Evolutionary conservation across 768 basidiomycete species (phyloP), one percentile per base, ranked within the genome.

Genomic region (Zangia roseola): DNA sequence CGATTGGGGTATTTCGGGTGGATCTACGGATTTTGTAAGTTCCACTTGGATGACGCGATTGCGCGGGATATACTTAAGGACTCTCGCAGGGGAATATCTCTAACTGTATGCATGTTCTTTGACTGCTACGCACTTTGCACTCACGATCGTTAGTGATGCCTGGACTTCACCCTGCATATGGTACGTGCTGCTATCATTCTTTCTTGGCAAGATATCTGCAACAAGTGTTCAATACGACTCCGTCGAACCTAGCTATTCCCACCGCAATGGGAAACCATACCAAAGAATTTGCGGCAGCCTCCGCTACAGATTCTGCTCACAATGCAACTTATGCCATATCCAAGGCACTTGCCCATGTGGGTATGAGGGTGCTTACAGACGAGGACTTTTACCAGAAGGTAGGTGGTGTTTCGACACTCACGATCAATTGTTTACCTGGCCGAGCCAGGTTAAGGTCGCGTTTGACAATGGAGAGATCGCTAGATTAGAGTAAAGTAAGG

Each of bases 251-350:
- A 90, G 89, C 86, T 10, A 92, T 92, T 36, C 91, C 90, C 4
- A 89, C 86, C 0, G 72, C 80, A 54, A 89, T 88, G 12, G 88
- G 88, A 8, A 91, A 91, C 59, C 91, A 92, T 56, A 91, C 91
- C 0, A 69, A 68, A 2, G 82, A 71, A 12, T 92, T 92, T 61
- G 69, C 79, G 17, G 67, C 78, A 19, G 71, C 87, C 0, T 87
- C 88, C 0, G 74, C 79, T 0, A 84, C 81, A 0, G 62, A 71
- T 3, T 71, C 69, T 24, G 80, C 88, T 0, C 91, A 91, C 53
- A 70, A 80, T 21, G 85, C 83, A 5, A 82, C 80, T 52, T 66
- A 91, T 41, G 75, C 80, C 47, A 75, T 89, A 4, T 79, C 83
- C 19, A 88, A 86, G 58, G 84, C 82, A 5, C 74, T 92, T 12